Percentiles rank a stretch among this genome's conserved stretches.
These are phyloP conservation scores for Anthracocystis panici-leucophaei DNA, from an alignment of 1,284 basidiomycete species.

Conservation along the genomic window DNA sequence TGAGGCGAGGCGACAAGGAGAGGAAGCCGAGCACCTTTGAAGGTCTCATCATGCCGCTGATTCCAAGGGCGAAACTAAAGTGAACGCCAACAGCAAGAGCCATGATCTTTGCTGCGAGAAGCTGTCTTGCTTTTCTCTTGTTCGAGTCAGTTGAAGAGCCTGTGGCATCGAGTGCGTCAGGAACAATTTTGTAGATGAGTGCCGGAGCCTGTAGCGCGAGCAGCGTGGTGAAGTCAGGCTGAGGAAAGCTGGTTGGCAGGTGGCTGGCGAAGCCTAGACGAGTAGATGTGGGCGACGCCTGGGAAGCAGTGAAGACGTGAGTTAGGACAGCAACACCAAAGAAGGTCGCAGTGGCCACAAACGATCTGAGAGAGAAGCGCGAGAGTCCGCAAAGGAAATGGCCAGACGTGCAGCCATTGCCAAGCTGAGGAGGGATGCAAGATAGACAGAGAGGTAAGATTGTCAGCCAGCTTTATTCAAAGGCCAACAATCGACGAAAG, in stretches of 20 bases:
- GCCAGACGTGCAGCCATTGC: conserved; percentile 64
- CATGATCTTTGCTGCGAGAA: conserved; percentile 43
- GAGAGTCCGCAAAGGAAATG: conserved; percentile 68
- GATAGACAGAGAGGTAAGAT: too few species aligned
- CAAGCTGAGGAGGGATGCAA: conserved; percentile 33
- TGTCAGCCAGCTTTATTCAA: too few species aligned
- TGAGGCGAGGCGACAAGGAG: conserved; percentile 18
- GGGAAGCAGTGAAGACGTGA: conserved; percentile 31
- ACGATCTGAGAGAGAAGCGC: conserved; percentile 58
- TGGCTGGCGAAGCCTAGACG: conserved; percentile 10
- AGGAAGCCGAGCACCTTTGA: conserved; percentile 34
- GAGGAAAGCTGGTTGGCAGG: conserved; percentile 23
- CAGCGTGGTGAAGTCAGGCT: conserved; percentile 35
- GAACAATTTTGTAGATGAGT: conserved; percentile 40
- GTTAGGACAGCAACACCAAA: conserved; percentile 64
- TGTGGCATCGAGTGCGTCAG: conserved; percentile 11
- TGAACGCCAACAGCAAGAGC: conserved; percentile 60
- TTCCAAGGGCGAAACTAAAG: conserved; percentile 64
- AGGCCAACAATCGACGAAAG: too few species aligned
- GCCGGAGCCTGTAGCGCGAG: conserved; percentile 56
- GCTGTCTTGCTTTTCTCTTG: conserved; percentile 10
- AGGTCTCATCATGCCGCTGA: conserved; percentile 66
- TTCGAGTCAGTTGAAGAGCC: neutral
- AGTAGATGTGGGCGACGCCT: neutral
- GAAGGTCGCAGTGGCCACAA: conserved; percentile 63